Conservation (phyloP, 257 asterid genomes). For the Craterostigma plantagineum region DNA sequence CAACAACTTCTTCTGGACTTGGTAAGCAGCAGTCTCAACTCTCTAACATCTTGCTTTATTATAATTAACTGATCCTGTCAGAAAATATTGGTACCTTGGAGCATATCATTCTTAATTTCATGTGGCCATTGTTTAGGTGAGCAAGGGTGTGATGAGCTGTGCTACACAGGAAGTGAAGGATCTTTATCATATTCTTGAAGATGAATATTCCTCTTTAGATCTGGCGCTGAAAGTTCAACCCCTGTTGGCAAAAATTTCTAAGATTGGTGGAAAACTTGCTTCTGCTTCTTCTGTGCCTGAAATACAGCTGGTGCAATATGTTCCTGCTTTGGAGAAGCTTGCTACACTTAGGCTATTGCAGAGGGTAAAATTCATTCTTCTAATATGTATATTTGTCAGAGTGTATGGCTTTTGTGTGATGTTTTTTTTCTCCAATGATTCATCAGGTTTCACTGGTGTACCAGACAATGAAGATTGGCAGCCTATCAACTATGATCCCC, state of each 20-base stretch:
- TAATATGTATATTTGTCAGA: not conserved
- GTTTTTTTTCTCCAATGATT: constrained; percentile 5
- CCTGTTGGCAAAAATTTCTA: constrained; percentile 40
- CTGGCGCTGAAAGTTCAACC: constrained; percentile 63
- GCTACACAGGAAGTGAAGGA: constrained; percentile 82
- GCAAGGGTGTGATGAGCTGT: constrained; percentile 85
- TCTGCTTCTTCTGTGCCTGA: constrained; percentile 68
- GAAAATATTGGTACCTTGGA: too few relatives aligned
- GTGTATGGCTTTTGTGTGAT: not conserved
- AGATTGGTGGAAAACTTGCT: constrained; percentile 65
- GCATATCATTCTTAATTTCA: not conserved
- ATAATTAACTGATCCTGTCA: too few relatives aligned
- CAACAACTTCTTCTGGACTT: constrained; percentile 49
- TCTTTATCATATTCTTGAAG: constrained; percentile 51
- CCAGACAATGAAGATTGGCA: constrained; percentile 59
- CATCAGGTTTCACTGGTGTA: constrained; percentile 77
- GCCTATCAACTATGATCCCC: constrained; percentile 38
- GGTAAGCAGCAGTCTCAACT: constrained; percentile 27
- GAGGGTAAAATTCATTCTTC: constrained; percentile 22
- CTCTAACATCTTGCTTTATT: too few relatives aligned
- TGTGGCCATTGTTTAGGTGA: constrained; percentile 26
- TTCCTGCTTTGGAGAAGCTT: constrained; percentile 66
- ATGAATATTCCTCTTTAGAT: constrained; percentile 54
- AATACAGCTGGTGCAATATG: constrained; percentile 42
- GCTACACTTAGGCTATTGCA: constrained; percentile 77